Base-by-base conservation (phyloP, 306 rosid genomes). In the Acacia crassicarpa region DNA sequence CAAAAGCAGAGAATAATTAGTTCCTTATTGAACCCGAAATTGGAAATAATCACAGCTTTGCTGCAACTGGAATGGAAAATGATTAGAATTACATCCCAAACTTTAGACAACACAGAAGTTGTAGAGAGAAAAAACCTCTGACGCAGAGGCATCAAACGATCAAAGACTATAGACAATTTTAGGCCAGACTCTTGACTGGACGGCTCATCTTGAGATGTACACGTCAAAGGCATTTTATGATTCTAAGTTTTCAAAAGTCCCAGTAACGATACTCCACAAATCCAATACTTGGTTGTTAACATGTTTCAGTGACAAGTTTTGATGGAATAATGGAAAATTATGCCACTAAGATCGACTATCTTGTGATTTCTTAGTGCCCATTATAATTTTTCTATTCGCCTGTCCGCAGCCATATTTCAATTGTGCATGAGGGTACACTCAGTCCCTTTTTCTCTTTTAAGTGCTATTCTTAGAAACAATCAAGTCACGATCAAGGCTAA, bases 1-100 rank as follows among this genome's bases (percentile, higher is more conserved):
- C 22, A 68, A 72, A 78, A 73, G 41, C 78, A 88, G 58, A 77
- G 45, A 44, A 77, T 76, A 44, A 74, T 78, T 63, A 86, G 63
- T 80, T 63, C 68, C 78, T 22, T 49, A 83, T 51, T 14, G 33
- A 80, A 54, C 46, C 53, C 73, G 2, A 6, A 54, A 46, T 73
- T 45, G 65, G 59, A 72, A 68, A 69, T 25, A 20, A 41, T 12
- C 5, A 15, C 74, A 69, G 19, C 13, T 69, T 43, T 22, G 46
- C 53, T 43, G 33, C 51, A 8, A 41, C 51, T 41, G 4, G 5
- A 68, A 41, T 40, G 74, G 32, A 20, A 68, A 68, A 68, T 4
- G 8, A 41, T 10, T 20, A 38, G 16, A n/a, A 68, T 41, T 51
- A 51, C n/a, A 16, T 4, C 27, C 49, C 53, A 13, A 67, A 41